Conservation (phyloP, 306 rosid genomes). For the Urtica urens region DNA sequence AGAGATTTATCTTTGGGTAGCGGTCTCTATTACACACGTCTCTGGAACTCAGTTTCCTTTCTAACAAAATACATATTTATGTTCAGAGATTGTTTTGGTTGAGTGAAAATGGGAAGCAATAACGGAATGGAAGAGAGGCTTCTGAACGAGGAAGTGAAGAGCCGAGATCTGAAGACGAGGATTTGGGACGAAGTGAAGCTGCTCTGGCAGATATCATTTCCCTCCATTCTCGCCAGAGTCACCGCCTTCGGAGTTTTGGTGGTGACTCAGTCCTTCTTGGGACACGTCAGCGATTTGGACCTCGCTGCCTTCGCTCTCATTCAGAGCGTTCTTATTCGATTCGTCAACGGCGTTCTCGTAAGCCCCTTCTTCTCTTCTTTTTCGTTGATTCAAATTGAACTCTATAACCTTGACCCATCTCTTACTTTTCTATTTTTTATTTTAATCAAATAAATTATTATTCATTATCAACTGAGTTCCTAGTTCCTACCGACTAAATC, state of each 20-base stretch:
- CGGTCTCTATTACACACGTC: no score
- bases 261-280: conserved; percentile 39
- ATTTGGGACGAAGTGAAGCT: conserved; percentile 29
- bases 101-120: background rate
- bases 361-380: background rate
- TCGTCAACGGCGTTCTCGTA: conserved; percentile 44
- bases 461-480: no score
- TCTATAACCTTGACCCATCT: background rate
- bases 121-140: conserved; percentile 3
- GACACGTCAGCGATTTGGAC: conserved; percentile 34
- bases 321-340: conserved; percentile 34
- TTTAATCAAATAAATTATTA: background rate
- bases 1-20: no score
- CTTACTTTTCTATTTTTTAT: background rate
- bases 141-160: background rate
- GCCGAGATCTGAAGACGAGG: background rate
- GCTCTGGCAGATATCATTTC: conserved; percentile 47
- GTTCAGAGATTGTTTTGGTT: background rate
- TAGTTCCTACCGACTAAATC: no score
- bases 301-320: conserved; percentile 46
- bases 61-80: no score
- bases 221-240: conserved; percentile 35
- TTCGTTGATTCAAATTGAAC: no score
- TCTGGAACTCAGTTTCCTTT: no score
- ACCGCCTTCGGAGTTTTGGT: conserved; percentile 38